Conservation (phyloP, 225 moss, liverwort and hornwort species). For the Pleurozium schreberi region DNA sequence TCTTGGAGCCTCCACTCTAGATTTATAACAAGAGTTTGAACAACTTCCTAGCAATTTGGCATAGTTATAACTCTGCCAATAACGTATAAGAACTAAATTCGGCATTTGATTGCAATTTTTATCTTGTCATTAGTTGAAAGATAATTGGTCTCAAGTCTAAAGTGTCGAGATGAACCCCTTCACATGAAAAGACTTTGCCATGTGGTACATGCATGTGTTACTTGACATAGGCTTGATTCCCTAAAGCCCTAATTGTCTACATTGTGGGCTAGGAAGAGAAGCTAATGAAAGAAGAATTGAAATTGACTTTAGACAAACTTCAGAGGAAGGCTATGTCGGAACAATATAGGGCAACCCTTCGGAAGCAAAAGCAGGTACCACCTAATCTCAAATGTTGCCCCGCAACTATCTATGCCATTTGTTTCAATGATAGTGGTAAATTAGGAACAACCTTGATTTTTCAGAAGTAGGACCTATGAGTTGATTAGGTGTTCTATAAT, state of each 20-base stretch:
- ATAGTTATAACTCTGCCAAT: not conserved
- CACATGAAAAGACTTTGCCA: not conserved
- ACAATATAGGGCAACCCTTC: not conserved
- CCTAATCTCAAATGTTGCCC: not conserved
- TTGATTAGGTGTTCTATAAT: not conserved
- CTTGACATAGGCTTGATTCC: not conserved
- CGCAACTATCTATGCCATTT: not conserved
- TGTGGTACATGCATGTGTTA: not conserved
- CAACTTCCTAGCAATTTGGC: not conserved
- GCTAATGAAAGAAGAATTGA: conserved; percentile 14
- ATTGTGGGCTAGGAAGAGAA: conserved; percentile 16
- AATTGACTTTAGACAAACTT: conserved; percentile 12
- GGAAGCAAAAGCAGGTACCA: conserved; percentile 6
- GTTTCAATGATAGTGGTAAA: not conserved
- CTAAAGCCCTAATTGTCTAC: not conserved
- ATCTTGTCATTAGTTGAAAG: not conserved
- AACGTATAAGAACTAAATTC: not conserved
- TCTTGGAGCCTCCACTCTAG: not conserved
- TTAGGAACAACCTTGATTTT: not conserved
- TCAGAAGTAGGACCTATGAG: not conserved
- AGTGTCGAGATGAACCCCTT: not conserved
- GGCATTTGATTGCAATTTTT: not conserved
- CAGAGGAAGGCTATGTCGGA: conserved; percentile 18
- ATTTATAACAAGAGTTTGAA: not conserved
- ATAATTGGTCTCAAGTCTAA: not conserved